Evolutionary conservation across 345 rosid genomes (phyloP), one percentile per base, ranked within the genome.

Genomic region (Syzygium grande): DNA sequence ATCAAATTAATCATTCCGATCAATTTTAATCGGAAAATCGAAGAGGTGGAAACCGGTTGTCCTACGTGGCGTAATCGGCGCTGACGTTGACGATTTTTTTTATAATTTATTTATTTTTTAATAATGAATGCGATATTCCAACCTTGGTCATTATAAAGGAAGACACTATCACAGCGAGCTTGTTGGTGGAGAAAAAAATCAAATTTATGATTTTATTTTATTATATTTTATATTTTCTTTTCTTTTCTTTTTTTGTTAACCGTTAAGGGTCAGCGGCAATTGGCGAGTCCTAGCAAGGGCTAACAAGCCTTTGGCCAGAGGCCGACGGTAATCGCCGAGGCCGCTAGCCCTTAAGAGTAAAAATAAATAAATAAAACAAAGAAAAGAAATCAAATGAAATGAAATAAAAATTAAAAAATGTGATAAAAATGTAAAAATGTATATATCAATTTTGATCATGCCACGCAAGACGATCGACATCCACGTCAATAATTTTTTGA

Each of bases 371-470:
- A 12, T 13, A 29, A 63, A n/a, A 2, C 9, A 29, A 65, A 29
- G 65, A 59, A 59, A 58, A 23, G 10, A 25, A 23, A 58, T 12
- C 6, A 11, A 58, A 58, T 41, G 13, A 58, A 58, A 58, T 10
- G 4, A 16, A 65, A 29, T 15, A 13, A 30, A 15, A n/a, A n/a
- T n/a, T n/a, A n/a, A 7, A 29, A 65, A 15, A 11, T 11, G n/a
- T 3, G 41, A 38, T 29, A 14, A 16, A 15, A 3, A 13, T 7
- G 7, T 29, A 14, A 16, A 15, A 3, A 13, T 7, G 7, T 6
- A 61, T n/a, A 25, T 27, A 15, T 8, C 3, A 4, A 0, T 63
- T 21, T 2, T 3, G 1, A 58, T 1, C 3, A 0, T 29, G 41
- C 5, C 41, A 30, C 3, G 0, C 9, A 17, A 23, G 79, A 17